These are phyloP conservation scores for Neofusicoccum ribis DNA, from an alignment of 2,329 filamentous ascomycete genomes.

Conservation along the genomic window DNA sequence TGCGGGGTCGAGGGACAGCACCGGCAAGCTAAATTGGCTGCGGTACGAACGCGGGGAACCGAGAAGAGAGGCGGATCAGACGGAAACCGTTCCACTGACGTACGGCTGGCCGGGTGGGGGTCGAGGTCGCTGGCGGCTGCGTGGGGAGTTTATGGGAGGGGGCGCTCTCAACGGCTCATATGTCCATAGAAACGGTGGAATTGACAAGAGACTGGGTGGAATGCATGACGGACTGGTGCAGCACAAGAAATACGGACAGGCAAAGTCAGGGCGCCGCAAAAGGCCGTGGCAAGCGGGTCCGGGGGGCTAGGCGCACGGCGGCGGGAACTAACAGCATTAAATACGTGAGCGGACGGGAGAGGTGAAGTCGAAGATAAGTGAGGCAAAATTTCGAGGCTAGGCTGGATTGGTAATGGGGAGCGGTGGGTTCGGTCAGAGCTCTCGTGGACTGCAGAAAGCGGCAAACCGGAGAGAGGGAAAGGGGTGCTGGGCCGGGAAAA, in stretches of 20 bases:
- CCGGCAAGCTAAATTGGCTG: background rate
- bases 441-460: background rate
- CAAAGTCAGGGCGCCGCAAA: background rate
- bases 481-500: conserved; percentile 2
- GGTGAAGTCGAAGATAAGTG: conserved; percentile 8
- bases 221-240: background rate
- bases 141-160: background rate
- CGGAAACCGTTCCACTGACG: background rate
- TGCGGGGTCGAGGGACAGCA: background rate
- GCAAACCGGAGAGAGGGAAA: conserved; percentile 13
- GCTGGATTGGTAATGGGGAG: background rate
- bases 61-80: background rate
- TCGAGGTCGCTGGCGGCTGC: background rate
- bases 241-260: background rate
- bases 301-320: background rate
- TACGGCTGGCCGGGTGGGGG: background rate
- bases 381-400: conserved; percentile 3
- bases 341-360: background rate
- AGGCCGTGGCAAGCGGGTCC: background rate
- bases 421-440: background rate
- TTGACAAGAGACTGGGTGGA: background rate
- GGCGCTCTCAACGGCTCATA: background rate
- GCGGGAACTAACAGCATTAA: conserved; percentile 2
- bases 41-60: background rate
- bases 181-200: background rate